Percentiles rank a stretch among this genome's conserved stretches.
phyloP scores from a whole-genome alignment of 2,329 filamentous ascomycete genomes.

The Sporothrix humicola region DNA sequence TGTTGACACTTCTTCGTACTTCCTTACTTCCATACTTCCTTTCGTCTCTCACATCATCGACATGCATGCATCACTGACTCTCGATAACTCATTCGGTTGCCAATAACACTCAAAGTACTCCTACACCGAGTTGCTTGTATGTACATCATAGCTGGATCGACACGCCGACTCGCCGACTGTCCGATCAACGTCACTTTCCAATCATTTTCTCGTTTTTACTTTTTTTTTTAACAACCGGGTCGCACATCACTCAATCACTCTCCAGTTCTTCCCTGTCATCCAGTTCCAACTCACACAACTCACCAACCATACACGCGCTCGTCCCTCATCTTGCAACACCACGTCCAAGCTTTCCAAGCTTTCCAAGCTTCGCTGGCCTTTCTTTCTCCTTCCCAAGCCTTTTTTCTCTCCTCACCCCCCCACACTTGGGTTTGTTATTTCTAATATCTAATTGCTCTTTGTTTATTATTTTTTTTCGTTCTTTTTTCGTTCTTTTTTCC shows the following conservation, averaged over 20 bases:
- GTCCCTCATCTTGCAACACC: background rate
- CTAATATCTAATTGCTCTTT: background rate
- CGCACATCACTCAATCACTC: too few relatives aligned
- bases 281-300: background rate
- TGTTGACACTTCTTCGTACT: background rate
- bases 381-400: background rate
- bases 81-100: background rate
- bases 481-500: constrained; percentile 8
- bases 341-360: constrained; percentile 24
- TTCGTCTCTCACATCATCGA: background rate
- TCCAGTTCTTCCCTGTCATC: too few relatives aligned
- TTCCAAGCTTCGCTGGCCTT: constrained; percentile 18
- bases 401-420: background rate
- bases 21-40: background rate
- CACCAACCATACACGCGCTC: background rate
- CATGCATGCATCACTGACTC: background rate
- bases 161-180: background rate
- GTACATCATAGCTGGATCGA: background rate
- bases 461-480: background rate
- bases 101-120: background rate
- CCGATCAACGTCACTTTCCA: constrained; percentile 15
- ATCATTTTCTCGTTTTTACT: background rate
- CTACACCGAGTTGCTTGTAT: too few relatives aligned
- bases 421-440: background rate
- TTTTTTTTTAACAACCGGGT: background rate